Conservation (phyloP, 2,329 filamentous ascomycete species). For the Alternaria gansuensis region DNA sequence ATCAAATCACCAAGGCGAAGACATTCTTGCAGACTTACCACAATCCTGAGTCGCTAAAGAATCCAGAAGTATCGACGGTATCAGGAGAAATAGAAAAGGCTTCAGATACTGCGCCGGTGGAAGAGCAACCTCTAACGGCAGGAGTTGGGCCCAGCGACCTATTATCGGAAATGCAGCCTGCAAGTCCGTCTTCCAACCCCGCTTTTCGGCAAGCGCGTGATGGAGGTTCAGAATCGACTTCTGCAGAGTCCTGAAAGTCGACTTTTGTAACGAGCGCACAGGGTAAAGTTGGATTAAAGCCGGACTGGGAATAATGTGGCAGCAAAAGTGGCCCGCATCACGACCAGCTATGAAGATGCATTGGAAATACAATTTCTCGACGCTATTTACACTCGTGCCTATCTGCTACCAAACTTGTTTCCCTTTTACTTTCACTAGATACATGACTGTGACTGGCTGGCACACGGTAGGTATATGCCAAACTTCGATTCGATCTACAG, state of each 20-base stretch:
- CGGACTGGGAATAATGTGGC: neutral
- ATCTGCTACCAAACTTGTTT: neutral
- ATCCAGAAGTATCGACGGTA: neutral
- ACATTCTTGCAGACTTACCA: neutral
- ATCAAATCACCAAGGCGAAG: slow-evolving; percentile 3
- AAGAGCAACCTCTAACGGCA: neutral
- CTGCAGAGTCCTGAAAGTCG: neutral
- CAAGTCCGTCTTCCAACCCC: neutral
- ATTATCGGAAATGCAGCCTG: neutral
- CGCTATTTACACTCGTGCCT: neutral
- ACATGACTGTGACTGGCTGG: neutral
- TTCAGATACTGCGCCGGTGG: neutral
- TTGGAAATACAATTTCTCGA: neutral
- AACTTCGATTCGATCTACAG: neutral
- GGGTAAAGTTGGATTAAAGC: neutral
- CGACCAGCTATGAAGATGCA: neutral
- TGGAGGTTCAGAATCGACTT: neutral
- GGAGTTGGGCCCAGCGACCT: neutral
- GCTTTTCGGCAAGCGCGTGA: neutral
- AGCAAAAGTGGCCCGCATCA: neutral
- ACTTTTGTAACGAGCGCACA: neutral
- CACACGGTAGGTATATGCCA: neutral
- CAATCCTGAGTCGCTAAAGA: neutral
- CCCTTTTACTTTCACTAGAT: neutral
- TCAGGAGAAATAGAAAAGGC: neutral